These are phyloP conservation scores for Symbiotaphrina buchneri DNA, from an alignment of 495 filamentous ascomycete genomes.

Conservation along the genomic window DNA sequence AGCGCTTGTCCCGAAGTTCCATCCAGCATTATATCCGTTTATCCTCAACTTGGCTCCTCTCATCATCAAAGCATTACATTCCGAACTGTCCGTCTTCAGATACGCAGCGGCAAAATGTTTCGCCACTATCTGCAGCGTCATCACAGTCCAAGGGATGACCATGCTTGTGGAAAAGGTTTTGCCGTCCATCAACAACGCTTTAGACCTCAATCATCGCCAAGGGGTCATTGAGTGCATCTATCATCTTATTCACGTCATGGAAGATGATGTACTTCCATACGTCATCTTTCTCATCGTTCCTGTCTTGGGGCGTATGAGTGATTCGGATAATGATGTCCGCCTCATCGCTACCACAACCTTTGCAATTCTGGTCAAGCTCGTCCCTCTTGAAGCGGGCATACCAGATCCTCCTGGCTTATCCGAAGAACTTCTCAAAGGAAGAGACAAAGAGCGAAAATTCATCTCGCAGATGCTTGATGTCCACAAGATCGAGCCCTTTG, in stretches of 20 bases:
- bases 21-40: constrained; percentile 48
- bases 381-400: constrained; percentile 93
- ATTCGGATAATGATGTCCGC: constrained; percentile 86
- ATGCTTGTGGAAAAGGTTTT: constrained; percentile 83
- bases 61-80: constrained; percentile 67
- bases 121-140: constrained; percentile 90
- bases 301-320: constrained; percentile 95
- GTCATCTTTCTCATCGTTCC: constrained; percentile 99
- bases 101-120: constrained; percentile 96
- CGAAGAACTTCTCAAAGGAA: constrained; percentile 62
- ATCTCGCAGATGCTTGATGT: constrained; percentile 90
- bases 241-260: constrained; percentile 85
- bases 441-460: constrained; percentile 85
- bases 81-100: constrained; percentile 68
- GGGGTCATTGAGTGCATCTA: constrained; percentile 89
- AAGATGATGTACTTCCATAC: constrained; percentile 84
- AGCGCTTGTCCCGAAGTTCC: constrained; percentile 66
- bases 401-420: constrained; percentile 90
- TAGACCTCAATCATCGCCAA: constrained; percentile 72
- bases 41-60: constrained; percentile 68
- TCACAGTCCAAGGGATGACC: constrained; percentile 85
- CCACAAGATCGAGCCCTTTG: constrained; percentile 84
- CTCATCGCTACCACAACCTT: constrained; percentile 93
- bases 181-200: constrained; percentile 68
- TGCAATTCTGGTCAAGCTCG: constrained; percentile 91